Conservation (phyloP, 2,329 filamentous ascomycete species). For the Aspergillus nomiae region DNA sequence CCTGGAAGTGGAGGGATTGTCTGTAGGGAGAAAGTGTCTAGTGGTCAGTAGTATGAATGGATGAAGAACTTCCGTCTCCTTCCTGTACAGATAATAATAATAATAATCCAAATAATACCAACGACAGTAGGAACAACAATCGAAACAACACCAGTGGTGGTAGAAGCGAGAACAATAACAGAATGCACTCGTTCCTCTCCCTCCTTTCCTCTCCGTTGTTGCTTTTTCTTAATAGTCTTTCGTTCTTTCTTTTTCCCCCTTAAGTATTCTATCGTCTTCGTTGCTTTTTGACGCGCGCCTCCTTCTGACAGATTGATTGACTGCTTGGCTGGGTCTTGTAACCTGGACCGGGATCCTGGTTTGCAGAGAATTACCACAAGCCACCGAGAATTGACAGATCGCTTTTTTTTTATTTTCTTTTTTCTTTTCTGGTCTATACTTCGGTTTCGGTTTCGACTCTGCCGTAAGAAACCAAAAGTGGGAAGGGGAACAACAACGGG, state of each 20-base stretch:
- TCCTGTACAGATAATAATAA: conserved; percentile 9
- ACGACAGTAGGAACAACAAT: background rate
- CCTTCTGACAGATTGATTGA: conserved; percentile 15
- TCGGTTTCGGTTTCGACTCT: background rate
- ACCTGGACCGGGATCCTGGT: conserved; percentile 17
- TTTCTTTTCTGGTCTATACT: background rate
- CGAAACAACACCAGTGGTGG: background rate
- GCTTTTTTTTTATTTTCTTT: conserved; percentile 23
- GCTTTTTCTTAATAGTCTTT: conserved; percentile 3
- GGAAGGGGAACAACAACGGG: background rate
- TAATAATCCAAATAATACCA: conserved; percentile 1
- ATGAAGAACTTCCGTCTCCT: background rate
- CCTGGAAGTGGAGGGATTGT: background rate
- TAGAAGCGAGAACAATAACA: background rate
- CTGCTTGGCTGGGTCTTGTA: conserved; percentile 12
- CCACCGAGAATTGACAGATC: conserved; percentile 33
- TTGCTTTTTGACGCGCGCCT: conserved; percentile 14
- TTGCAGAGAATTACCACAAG: conserved; percentile 19
- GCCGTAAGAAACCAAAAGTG: conserved; percentile 6
- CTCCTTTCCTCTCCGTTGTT: background rate
- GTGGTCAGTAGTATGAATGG: background rate
- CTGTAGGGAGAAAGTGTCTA: background rate
- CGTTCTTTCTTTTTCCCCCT: background rate
- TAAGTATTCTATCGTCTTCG: conserved; percentile 1
- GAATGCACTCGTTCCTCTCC: background rate